Base-by-base conservation (phyloP, 1,284 basidiomycete genomes). In the Afroboletus lepidellus region DNA sequence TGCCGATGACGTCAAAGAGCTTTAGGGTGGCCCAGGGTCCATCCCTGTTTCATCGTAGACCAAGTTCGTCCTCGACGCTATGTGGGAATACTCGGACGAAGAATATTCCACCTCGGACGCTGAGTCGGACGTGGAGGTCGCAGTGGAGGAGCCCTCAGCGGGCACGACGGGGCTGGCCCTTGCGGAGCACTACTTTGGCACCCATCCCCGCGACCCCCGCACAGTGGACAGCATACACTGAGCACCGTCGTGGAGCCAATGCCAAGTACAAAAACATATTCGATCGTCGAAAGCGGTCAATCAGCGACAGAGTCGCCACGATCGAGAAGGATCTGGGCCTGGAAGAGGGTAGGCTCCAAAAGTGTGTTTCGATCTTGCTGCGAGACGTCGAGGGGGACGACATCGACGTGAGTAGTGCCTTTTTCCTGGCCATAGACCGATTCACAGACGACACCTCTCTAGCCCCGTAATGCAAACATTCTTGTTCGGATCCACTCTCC, bases 391-490 rank as follows among this genome's bases (percentile, higher is more conserved):
- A 20, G 8, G 9, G 42, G 24, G 51, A 60, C 8, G 50, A 50
- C 1, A 13, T 27, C 4, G 16, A 54, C 0, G 56, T 58, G 43
- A 47, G 48, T 43, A n/a, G 4, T 11, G 1, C 16, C 18, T 13
- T 9, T 29, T 16, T 21, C 23, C 9, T 20, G 11, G 3, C 15
- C 23, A 1, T 5, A 4, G n/a, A 15, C 34, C 20, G 3, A 8
- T 27, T 12, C 11, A 51, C 27, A 15, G 24, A 8, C 2, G 25
- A 23, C 39, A 3, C 30, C 3, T 29, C 21, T 4, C 27, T 21
- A 57, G 63, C 60, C 46, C 41, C 51, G 54, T 42, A 45, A 36
- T 36, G 52, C 44, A 48, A 46, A 57, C 18, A 34, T 41, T 3
- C 12, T 32, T 5, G 57, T 41, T 16, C 41, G 46, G n/a, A 41